These are phyloP conservation scores for Ananas comosus DNA, from an alignment of 176 grass and related monocot species.

Conservation along the genomic window DNA sequence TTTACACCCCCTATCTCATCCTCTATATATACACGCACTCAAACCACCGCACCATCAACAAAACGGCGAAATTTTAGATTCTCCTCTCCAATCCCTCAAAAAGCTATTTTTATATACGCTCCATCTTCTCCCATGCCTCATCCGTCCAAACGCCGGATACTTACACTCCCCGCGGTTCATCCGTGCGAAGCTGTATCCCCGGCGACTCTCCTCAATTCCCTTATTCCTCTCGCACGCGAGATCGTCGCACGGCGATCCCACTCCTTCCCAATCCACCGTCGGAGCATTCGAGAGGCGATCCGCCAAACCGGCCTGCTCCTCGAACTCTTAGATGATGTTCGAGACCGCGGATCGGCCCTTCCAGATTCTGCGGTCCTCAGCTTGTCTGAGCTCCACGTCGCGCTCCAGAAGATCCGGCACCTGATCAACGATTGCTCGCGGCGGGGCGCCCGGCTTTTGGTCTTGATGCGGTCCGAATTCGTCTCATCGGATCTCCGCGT, in stretches of 20 bases:
- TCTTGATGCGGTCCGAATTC: slow-evolving; percentile 42
- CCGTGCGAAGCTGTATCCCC: slow-evolving; percentile 54
- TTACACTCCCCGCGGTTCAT: slow-evolving; percentile 37
- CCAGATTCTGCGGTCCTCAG: slow-evolving; percentile 36
- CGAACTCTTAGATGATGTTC: slow-evolving; percentile 57
- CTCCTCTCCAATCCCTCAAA: neutral
- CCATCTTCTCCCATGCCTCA: neutral
- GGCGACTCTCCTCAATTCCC: slow-evolving; percentile 38
- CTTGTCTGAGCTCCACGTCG: slow-evolving; percentile 76
- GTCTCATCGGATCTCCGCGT: slow-evolving; percentile 49
- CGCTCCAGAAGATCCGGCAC: slow-evolving; percentile 61
- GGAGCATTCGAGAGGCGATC: slow-evolving; percentile 26
- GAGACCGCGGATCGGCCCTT: slow-evolving; percentile 1
- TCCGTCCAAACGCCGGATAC: slow-evolving; percentile 20
- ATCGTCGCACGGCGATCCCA: slow-evolving; percentile 13
- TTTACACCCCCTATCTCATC: neutral
- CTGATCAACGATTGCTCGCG: slow-evolving; percentile 48
- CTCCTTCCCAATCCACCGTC: slow-evolving; percentile 47
- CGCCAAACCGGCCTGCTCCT: slow-evolving; percentile 44
- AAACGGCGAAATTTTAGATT: slow-evolving; percentile 9
- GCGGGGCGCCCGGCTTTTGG: slow-evolving; percentile 49
- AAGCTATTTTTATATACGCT: neutral
- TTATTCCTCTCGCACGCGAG: slow-evolving; percentile 40
- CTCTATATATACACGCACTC: slow-evolving; percentile 13
- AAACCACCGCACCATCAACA: neutral